Percentiles rank a stretch among this genome's conserved stretches.
These are phyloP conservation scores for Penicillium polonicum DNA, from an alignment of 2,329 filamentous ascomycete species.

Conservation along the genomic window DNA sequence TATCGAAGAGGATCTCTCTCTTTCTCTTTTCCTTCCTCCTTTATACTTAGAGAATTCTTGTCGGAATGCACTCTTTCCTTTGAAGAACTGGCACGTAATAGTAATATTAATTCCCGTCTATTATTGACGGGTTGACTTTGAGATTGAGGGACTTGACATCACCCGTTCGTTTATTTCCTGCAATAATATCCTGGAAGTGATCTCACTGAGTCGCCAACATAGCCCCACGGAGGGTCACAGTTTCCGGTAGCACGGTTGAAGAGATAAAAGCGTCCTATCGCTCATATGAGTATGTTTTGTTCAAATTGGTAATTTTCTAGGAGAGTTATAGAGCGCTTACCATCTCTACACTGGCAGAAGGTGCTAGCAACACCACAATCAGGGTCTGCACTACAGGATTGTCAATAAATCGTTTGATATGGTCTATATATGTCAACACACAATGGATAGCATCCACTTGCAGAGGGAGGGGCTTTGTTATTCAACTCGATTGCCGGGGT, in stretches of 20 bases:
- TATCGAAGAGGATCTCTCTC: no score
- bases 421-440: neutral
- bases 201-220: neutral
- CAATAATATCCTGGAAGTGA: neutral
- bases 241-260: neutral
- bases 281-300: neutral
- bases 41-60: no score
- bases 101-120: neutral
- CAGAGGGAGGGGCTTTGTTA: neutral
- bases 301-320: neutral
- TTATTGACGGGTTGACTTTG: neutral
- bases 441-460: neutral
- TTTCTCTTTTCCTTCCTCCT: no score
- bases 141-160: neutral
- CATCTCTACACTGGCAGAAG: neutral
- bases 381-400: neutral
- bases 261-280: neutral
- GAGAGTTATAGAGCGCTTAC: neutral
- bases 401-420: neutral
- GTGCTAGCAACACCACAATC: neutral
- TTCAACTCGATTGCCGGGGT: neutral
- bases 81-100: no score
- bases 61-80: no score
- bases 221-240: neutral
- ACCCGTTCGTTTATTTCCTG: neutral